These are phyloP conservation scores for Mycena galericulata DNA, from an alignment of 768 basidiomycete genomes.

Conservation along the genomic window DNA sequence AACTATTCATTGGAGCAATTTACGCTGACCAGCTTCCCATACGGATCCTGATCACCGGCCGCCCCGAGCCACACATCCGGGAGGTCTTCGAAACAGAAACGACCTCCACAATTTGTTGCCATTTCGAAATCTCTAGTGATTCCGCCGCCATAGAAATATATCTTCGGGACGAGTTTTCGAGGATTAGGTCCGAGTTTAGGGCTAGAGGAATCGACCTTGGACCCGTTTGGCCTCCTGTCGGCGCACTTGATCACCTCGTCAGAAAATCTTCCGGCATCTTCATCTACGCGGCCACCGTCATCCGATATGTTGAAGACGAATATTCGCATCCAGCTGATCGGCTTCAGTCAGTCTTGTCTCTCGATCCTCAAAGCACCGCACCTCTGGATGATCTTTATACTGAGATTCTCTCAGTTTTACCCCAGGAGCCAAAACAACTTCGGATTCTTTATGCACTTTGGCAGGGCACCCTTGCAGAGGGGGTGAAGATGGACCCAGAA, in stretches of 20 bases:
- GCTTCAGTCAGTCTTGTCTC: neutral
- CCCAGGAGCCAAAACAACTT: neutral
- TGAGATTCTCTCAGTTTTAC: neutral
- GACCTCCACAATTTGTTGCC: neutral
- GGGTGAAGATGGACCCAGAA: neutral
- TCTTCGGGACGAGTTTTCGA: too few relatives aligned
- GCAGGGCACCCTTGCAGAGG: neutral
- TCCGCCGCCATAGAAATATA: too few relatives aligned
- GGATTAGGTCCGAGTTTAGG: neutral
- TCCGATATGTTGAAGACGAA: neutral
- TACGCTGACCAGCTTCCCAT: neutral
- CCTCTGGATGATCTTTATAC: slow-evolving; percentile 3
- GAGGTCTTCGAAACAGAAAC: too few relatives aligned
- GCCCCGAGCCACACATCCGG: neutral
- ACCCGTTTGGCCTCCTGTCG: too few relatives aligned
- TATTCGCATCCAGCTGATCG: neutral
- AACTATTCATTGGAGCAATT: neutral
- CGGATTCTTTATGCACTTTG: neutral
- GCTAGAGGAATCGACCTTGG: neutral
- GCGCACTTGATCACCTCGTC: too few relatives aligned
- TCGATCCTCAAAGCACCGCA: neutral
- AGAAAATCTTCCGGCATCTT: too few relatives aligned
- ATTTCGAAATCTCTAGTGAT: too few relatives aligned
- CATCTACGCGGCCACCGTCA: too few relatives aligned
- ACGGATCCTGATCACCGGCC: neutral